Base-by-base conservation (phyloP, 2,329 filamentous ascomycete species). In the Eutypa lata region DNA sequence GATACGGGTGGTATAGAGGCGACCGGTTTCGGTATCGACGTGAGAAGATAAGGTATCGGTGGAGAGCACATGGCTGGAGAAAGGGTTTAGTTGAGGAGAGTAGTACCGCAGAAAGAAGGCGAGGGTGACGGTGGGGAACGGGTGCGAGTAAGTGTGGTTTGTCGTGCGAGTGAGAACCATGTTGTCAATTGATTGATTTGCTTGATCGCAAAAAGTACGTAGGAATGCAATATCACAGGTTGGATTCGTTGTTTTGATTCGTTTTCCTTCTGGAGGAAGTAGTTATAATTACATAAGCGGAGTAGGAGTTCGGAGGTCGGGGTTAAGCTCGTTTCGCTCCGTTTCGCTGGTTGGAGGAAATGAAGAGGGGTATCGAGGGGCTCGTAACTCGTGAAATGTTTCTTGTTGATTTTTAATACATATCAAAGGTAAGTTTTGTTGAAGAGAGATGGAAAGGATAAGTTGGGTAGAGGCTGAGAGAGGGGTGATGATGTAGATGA, bases 51-150 rank as follows among this genome's bases (percentile, higher is more conserved):
- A 90, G 64, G 89, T 91, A 71, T 94, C 90, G 70, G 89, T 91
- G 66, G 88, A 90, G 62, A 91, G 77, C 50, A 94, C 90, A 74
- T 94, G 90, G 58, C 82, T 85, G 60, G 86, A 87, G 75, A 93
- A 92, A 7, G 90, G 90, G 66, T 93, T 94, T 59, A 82, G 74
- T 59, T 82, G 76, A 28, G 81, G 80, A 5, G 80, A 83, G 54
- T 89, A 91, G 73, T 94, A 94, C 60, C 90, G 89, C 48, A 94
- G 86, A 74, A 93, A 94, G 80, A 91, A 94, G 74, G 90, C 90
- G 70, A 94, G 86, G 47, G 89, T 91, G 57, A 94, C 90, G 69
- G 89, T 89, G 57, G 89, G 86, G 75, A 93, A 93, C 47, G 88
- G 87, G 72, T 93, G 90, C 59, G 86, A 80, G 78, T 92, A 91